Evolutionary conservation across 768 basidiomycete genomes (phyloP).

Genomic region (Hydnomerulius pinastri): DNA sequence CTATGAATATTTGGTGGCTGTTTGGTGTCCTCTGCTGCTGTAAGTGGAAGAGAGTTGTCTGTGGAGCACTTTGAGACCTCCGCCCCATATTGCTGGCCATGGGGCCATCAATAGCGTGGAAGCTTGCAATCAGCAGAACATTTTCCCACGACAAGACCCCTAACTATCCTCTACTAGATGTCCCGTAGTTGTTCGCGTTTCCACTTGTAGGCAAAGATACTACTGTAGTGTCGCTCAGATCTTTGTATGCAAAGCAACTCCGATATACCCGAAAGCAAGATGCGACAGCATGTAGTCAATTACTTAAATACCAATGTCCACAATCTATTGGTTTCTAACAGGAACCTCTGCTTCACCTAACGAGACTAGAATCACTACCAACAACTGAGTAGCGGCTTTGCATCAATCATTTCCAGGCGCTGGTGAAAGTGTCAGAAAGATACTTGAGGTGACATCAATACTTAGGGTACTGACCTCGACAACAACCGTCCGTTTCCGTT

Average conservation of each 20-base stretch:
- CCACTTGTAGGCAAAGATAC: too few species aligned
- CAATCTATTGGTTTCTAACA: not conserved
- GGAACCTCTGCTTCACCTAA: conserved; percentile 1
- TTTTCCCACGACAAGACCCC: too few species aligned
- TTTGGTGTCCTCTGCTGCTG: not conserved
- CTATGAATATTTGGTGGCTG: too few species aligned
- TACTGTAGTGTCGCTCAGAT: too few species aligned
- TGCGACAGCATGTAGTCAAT: not conserved
- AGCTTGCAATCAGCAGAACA: too few species aligned
- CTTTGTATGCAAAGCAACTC: too few species aligned
- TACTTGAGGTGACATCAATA: not conserved
- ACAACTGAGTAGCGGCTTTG: conserved; percentile 69
- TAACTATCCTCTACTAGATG: too few species aligned
- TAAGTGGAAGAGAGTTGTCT: too few species aligned
- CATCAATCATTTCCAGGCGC: conserved; percentile 75
- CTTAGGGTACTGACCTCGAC: conserved; percentile 57
- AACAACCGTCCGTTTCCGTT: conserved; percentile 60
- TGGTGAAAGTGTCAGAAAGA: conserved; percentile 29
- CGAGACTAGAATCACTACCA: conserved; percentile 45
- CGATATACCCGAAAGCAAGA: not conserved
- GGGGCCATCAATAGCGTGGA: too few species aligned
- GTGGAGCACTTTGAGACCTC: too few species aligned
- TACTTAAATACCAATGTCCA: not conserved
- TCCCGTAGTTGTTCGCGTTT: too few species aligned
- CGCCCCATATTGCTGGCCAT: too few species aligned